A percentile compares a stretch with the other conserved stretches of the same genome.
phyloP scores from a whole-genome alignment of 768 basidiomycete genomes.

The Roridomyces roridus region DNA sequence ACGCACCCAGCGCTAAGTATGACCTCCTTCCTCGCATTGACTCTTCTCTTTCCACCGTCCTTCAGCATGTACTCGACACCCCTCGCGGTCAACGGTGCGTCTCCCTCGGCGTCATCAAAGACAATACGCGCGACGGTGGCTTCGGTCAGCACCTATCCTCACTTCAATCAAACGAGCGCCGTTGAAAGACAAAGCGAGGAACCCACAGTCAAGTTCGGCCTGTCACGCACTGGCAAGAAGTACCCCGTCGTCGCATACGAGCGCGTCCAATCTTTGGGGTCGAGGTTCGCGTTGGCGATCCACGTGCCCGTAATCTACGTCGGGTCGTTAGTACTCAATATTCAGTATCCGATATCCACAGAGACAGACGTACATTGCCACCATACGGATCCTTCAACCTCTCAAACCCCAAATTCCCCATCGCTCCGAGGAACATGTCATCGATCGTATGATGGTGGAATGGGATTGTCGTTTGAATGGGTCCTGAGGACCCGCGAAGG shows the following conservation, averaged over 20 bases:
- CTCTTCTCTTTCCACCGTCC: conserved; percentile 34
- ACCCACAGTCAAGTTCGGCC: conserved; percentile 23
- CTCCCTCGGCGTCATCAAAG: conserved; percentile 22
- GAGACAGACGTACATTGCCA: conserved; percentile 29
- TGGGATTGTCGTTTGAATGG: conserved; percentile 36
- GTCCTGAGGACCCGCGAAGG: conserved; percentile 33
- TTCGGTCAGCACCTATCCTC: conserved; percentile 22
- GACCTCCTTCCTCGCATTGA: conserved; percentile 54
- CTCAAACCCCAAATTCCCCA: conserved; percentile 33
- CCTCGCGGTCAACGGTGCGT: conserved; percentile 41
- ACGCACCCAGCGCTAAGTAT: conserved; percentile 51
- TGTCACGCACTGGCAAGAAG: conserved; percentile 10
- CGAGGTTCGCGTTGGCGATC: conserved; percentile 28
- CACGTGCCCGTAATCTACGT: conserved; percentile 22
- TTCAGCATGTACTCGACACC: conserved; percentile 55
- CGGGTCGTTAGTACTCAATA: neutral
- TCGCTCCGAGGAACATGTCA: conserved; percentile 29
- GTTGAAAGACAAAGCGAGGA: no score
- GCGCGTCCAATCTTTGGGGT: conserved; percentile 34
- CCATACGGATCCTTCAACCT: conserved; percentile 35
- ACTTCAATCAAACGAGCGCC: no score
- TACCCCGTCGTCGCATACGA: conserved; percentile 38
- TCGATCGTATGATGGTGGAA: conserved; percentile 34
- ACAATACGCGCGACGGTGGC: conserved; percentile 34
- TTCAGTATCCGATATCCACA: neutral